These are phyloP conservation scores for Serendipita indica DNA, from an alignment of 768 basidiomycete species.

Conservation along the genomic window DNA sequence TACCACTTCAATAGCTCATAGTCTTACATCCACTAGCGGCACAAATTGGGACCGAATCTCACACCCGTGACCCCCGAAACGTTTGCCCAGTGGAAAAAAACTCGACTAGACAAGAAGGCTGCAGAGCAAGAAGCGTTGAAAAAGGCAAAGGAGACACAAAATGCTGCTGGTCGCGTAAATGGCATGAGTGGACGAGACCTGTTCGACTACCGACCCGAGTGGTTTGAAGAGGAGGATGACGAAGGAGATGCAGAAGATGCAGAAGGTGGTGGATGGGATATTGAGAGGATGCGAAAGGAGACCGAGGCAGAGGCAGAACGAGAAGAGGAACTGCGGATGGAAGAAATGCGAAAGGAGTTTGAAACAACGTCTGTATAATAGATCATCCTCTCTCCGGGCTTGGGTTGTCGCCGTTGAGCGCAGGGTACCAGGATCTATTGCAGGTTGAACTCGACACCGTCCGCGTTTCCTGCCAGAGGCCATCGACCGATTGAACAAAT, in stretches of 20 bases:
- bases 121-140: conserved; percentile 71
- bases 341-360: background rate
- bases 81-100: conserved; percentile 93
- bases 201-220: conserved; percentile 94
- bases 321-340: conserved; percentile 19
- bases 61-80: conserved; percentile 88
- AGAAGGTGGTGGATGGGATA: conserved; percentile 29
- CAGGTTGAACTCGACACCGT: background rate
- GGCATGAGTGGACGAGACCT: conserved; percentile 96
- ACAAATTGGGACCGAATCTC: conserved; percentile 79
- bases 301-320: conserved; percentile 36
- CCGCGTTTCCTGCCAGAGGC: background rate
- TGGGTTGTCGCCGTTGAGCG: background rate
- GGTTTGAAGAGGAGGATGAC: conserved; percentile 69
- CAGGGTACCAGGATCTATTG: background rate
- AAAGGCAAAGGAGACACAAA: conserved; percentile 69
- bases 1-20: background rate
- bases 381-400: too few species aligned
- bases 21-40: conserved; percentile 40
- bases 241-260: conserved; percentile 17
- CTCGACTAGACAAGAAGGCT: conserved; percentile 84
- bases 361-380: background rate
- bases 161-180: conserved; percentile 71
- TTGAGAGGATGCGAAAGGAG: conserved; percentile 42
- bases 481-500: background rate